These are phyloP conservation scores for Lupinus albus DNA, from an alignment of 306 rosid genomes.

Conservation along the genomic window DNA sequence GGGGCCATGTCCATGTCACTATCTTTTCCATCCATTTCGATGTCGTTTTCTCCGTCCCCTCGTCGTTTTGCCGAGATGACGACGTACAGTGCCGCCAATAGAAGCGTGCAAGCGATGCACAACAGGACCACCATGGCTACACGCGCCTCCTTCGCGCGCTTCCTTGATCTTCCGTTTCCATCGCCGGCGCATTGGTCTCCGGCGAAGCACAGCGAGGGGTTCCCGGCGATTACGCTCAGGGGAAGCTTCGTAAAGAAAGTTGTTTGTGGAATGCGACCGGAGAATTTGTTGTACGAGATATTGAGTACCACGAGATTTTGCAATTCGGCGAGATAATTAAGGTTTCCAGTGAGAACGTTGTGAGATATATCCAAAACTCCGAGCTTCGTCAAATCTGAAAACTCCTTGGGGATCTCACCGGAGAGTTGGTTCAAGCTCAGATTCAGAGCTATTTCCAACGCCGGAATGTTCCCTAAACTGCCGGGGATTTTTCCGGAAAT, in stretches of 20 bases:
- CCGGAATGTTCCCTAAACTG: slow-evolving; percentile 64
- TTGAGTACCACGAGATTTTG: slow-evolving; percentile 90
- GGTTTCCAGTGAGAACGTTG: slow-evolving; percentile 73
- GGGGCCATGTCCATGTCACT: slow-evolving; percentile 74
- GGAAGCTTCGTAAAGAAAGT: slow-evolving; percentile 86
- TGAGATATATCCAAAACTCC: slow-evolving; percentile 79
- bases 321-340: slow-evolving; percentile 58
- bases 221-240: slow-evolving; percentile 65
- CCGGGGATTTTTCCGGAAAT: slow-evolving; percentile 70
- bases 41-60: slow-evolving; percentile 48
- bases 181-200: slow-evolving; percentile 53
- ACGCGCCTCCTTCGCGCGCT: slow-evolving; percentile 65
- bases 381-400: slow-evolving; percentile 64
- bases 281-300: slow-evolving; percentile 73
- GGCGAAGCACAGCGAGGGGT: slow-evolving; percentile 69
- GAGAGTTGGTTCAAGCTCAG: slow-evolving; percentile 73
- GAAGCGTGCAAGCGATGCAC: slow-evolving; percentile 67
- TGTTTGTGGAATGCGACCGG: slow-evolving; percentile 78
- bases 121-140: slow-evolving; percentile 77
- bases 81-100: slow-evolving; percentile 76
- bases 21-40: slow-evolving; percentile 51
- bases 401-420: slow-evolving; percentile 69
- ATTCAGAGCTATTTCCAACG: slow-evolving; percentile 79
- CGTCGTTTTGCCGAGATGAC: slow-evolving; percentile 51
- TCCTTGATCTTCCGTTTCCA: background rate